A percentile compares a stretch with the other conserved stretches of the same genome.
Evolutionary conservation across 2,329 filamentous ascomycete genomes (phyloP).

Genomic region (Dactylellina parvicollis): DNA sequence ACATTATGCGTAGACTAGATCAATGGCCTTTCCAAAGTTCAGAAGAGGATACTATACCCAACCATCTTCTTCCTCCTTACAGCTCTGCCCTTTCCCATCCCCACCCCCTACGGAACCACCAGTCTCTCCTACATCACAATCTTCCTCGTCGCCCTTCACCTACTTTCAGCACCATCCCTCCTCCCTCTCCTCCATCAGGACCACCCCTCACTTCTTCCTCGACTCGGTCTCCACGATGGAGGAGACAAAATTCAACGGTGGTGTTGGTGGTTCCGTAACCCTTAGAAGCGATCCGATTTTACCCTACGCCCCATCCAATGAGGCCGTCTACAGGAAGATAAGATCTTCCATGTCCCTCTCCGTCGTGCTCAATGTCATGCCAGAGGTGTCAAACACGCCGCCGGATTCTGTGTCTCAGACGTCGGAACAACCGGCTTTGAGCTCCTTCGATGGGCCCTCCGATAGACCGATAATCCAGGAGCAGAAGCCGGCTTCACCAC

Average conservation of each 20-base stretch:
- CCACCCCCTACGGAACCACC: constrained; percentile 46
- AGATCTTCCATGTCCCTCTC: constrained; percentile 45
- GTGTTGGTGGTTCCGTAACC: constrained; percentile 1
- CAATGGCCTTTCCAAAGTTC: constrained; percentile 52
- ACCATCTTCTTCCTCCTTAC: constrained; percentile 45
- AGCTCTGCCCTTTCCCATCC: constrained; percentile 46
- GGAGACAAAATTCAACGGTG: constrained; percentile 31
- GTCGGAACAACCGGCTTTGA: constrained; percentile 8
- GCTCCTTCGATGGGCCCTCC: constrained; percentile 3
- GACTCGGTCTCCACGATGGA: constrained; percentile 41
- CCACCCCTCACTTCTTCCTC: constrained; percentile 35
- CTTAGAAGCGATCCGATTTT: constrained; percentile 2
- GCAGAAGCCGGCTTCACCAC: constrained; percentile 26
- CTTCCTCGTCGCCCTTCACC: constrained; percentile 23
- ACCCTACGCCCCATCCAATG: constrained; percentile 5
- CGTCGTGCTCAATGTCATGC: constrained; percentile 32
- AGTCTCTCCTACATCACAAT: constrained; percentile 43
- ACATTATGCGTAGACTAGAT: constrained; percentile 26
- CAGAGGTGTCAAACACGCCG: constrained; percentile 19
- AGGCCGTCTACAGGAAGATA: constrained; percentile 36
- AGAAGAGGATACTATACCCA: constrained; percentile 47
- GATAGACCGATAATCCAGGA: not conserved
- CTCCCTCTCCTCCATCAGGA: constrained; percentile 10
- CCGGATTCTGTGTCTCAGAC: constrained; percentile 48
- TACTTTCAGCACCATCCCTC: constrained; percentile 13